Evolutionary conservation across 495 filamentous ascomycete genomes (phyloP).

Genomic region (Peziza echinospora): DNA sequence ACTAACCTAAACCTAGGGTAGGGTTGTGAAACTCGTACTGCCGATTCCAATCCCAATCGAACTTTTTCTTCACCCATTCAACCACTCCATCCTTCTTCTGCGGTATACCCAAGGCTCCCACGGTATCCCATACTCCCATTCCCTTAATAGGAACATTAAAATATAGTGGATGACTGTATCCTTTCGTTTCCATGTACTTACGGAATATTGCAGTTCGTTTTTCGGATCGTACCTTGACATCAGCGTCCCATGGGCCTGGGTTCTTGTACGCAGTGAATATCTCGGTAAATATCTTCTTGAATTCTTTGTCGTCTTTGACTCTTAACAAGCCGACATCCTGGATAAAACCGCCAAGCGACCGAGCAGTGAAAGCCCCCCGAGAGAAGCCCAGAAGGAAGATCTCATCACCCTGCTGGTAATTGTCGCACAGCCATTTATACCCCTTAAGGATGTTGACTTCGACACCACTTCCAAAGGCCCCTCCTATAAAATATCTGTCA

Average conservation of each 20-base stretch:
- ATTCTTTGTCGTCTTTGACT: neutral
- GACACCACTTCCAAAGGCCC: slow-evolving; percentile 3
- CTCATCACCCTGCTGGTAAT: slow-evolving; percentile 45
- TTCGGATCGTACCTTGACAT: too few relatives aligned
- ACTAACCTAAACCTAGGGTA: neutral
- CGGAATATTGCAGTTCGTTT: slow-evolving; percentile 8
- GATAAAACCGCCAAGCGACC: slow-evolving; percentile 34
- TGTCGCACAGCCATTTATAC: slow-evolving; percentile 44
- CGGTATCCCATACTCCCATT: slow-evolving; percentile 39
- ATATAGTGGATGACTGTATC: too few relatives aligned
- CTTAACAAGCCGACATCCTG: slow-evolving; percentile 25
- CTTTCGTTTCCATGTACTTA: too few relatives aligned
- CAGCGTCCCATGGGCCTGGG: neutral
- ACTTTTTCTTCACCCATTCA: neutral
- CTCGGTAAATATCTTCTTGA: slow-evolving; percentile 15
- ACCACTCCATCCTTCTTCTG: neutral
- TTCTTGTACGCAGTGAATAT: neutral
- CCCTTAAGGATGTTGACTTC: slow-evolving; percentile 38
- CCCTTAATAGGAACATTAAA: too few relatives aligned
- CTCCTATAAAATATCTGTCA: too few relatives aligned
- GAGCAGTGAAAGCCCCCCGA: slow-evolving; percentile 49
- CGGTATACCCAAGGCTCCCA: slow-evolving; percentile 35
- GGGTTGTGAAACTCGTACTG: slow-evolving; percentile 8
- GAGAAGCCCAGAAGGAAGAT: slow-evolving; percentile 53
- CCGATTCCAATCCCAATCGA: too few relatives aligned